Conservation (phyloP, 1,139 yeast species). For the Scheffersomyces parashehatae region DNA sequence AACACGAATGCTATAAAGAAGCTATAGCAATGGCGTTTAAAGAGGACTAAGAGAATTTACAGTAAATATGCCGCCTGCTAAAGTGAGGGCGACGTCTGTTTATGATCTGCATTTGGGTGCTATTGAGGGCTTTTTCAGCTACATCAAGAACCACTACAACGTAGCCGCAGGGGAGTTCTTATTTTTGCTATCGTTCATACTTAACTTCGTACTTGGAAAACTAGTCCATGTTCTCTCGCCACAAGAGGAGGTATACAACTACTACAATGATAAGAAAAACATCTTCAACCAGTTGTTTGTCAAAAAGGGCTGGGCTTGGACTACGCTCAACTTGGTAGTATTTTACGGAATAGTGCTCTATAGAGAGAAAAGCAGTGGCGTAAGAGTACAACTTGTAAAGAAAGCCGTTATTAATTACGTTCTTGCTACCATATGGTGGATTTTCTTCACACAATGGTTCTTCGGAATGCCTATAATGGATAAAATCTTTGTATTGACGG, state of each 20-base stretch:
- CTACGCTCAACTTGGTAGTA: slow-evolving; percentile 42
- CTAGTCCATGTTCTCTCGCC: slow-evolving; percentile 35
- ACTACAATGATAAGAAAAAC: slow-evolving; percentile 64
- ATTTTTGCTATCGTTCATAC: slow-evolving; percentile 30
- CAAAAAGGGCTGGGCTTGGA: slow-evolving; percentile 94
- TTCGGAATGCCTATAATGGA: slow-evolving; percentile 92
- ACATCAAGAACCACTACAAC: slow-evolving; percentile 9
- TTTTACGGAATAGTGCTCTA: slow-evolving; percentile 24
- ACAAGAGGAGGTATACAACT: slow-evolving; percentile 45
- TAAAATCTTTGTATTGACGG: slow-evolving; percentile 71
- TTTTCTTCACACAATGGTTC: slow-evolving; percentile 84
- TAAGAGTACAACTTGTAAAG: slow-evolving; percentile 4
- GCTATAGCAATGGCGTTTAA: too few relatives aligned
- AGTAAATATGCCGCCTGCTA: not conserved
- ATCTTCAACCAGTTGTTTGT: slow-evolving; percentile 73
- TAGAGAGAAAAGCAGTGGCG: not conserved
- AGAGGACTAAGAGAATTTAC: too few relatives aligned
- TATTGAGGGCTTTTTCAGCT: slow-evolving; percentile 5
- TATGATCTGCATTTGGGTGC: slow-evolving; percentile 22
- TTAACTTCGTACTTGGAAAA: slow-evolving; percentile 34
- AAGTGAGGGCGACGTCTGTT: slow-evolving; percentile 8
- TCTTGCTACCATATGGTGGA: slow-evolving; percentile 75
- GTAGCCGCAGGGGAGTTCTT: slow-evolving; percentile 22
- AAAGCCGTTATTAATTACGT: slow-evolving; percentile 40
- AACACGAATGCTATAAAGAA: too few relatives aligned